Percentiles rank a stretch among this genome's conserved stretches.
Conservation (phyloP, 495 filamentous ascomycete species). For the Tuber calosporum region DNA sequence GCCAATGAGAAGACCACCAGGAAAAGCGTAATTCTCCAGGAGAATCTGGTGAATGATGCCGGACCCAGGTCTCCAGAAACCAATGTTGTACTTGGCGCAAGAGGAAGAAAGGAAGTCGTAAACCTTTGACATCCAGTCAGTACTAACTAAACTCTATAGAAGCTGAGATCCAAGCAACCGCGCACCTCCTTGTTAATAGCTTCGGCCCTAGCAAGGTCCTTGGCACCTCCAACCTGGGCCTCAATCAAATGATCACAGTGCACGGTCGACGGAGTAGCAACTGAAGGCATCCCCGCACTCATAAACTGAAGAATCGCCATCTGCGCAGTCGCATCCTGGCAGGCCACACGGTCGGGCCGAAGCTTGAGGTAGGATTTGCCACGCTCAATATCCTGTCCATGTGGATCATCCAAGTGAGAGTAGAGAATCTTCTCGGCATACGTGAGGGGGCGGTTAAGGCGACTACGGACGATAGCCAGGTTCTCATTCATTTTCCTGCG, state of each 20-base stretch:
- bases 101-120: constrained; percentile 94
- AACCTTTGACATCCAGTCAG: constrained; percentile 45
- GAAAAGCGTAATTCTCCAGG: constrained; percentile 98
- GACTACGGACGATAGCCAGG: constrained; percentile 74
- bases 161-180: neutral
- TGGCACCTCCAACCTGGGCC: constrained; percentile 85
- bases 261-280: constrained; percentile 91
- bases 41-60: constrained; percentile 99
- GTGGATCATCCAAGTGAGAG: constrained; percentile 96
- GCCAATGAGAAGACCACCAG: constrained; percentile 94
- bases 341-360: constrained; percentile 94
- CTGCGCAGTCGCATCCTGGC: constrained; percentile 98
- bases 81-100: constrained; percentile 99
- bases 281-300: constrained; percentile 90
- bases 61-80: constrained; percentile 97
- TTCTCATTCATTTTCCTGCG: constrained; percentile 97
- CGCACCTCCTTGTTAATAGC: constrained; percentile 84
- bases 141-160: neutral
- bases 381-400: constrained; percentile 91
- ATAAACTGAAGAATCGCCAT: constrained; percentile 99
- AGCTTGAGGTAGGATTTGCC: constrained; percentile 92
- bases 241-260: constrained; percentile 99
- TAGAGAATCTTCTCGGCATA: constrained; percentile 98
- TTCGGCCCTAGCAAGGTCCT: constrained; percentile 87
- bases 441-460: constrained; percentile 87